These are phyloP conservation scores for Danielia reshetovae DNA, from an alignment of 805 yeast species.

Conservation along the genomic window DNA sequence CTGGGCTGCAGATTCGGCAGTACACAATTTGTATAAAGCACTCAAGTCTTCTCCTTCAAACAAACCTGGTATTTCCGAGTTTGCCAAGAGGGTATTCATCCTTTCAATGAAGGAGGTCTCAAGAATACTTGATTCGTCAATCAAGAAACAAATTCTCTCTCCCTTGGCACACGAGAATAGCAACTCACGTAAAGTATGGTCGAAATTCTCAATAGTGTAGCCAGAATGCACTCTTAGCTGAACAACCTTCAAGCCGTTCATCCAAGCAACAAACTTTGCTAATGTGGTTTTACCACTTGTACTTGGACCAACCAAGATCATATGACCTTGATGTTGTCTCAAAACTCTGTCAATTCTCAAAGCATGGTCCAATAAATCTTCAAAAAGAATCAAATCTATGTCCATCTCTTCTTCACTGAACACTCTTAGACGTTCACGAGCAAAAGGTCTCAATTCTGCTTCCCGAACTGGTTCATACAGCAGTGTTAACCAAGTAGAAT, in stretches of 20 bases:
- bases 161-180: conserved; percentile 47
- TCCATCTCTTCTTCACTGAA: conserved; percentile 79
- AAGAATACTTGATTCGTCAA: conserved; percentile 75
- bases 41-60: conserved; percentile 71
- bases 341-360: conserved; percentile 78
- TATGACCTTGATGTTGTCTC: conserved; percentile 84
- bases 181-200: conserved; percentile 52
- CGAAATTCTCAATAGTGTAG: conserved; percentile 64
- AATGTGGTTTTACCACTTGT: conserved; percentile 79
- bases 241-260: conserved; percentile 65
- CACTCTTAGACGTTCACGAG: conserved; percentile 58
- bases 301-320: conserved; percentile 78
- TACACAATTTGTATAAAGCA: conserved; percentile 49
- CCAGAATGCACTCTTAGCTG: conserved; percentile 55
- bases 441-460: conserved; percentile 47
- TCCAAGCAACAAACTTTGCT: conserved; percentile 84
- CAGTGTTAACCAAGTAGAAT: conserved; percentile 70
- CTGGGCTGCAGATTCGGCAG: conserved; percentile 51
- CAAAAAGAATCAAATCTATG: conserved; percentile 56
- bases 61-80: conserved; percentile 87
- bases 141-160: conserved; percentile 62
- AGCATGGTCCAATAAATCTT: conserved; percentile 69
- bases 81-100: conserved; percentile 90
- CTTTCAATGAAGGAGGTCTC: conserved; percentile 82
- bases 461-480: conserved; percentile 55